Evolutionary conservation across 495 filamentous ascomycete genomes (phyloP).

Genomic region (Neurospora africana): DNA sequence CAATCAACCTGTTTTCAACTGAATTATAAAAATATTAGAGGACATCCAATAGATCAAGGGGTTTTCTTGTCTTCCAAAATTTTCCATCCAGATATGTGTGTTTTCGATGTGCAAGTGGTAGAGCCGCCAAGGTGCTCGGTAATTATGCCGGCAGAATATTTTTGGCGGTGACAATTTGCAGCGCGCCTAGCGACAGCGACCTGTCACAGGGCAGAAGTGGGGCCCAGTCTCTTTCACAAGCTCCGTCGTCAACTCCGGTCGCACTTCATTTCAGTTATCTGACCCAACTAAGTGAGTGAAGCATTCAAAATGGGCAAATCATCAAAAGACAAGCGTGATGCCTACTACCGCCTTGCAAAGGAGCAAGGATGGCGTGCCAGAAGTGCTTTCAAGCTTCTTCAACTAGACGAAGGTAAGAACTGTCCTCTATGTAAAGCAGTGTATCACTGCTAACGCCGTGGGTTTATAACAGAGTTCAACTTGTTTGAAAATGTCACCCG

Average conservation of each 20-base stretch:
- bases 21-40: not conserved
- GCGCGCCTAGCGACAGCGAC: not conserved
- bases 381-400: conserved; percentile 91
- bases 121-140: not conserved
- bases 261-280: not conserved
- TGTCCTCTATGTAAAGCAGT: not conserved
- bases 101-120: not conserved
- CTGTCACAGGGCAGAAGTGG: not conserved
- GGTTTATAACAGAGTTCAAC: conserved; percentile 57
- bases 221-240: not conserved
- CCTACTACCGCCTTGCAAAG: conserved; percentile 94
- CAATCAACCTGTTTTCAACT: not conserved
- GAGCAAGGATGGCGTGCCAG: conserved; percentile 97
- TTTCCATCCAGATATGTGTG: not conserved
- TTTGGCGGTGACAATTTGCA: not conserved
- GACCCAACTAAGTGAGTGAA: not conserved
- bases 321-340: conserved; percentile 96
- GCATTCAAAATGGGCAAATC: conserved; percentile 77
- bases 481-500: conserved; percentile 80
- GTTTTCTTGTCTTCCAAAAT: not conserved
- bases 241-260: not conserved
- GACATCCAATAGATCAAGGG: not conserved
- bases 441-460: not conserved
- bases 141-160: not conserved
- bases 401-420: conserved; percentile 65